Evolutionary conservation across 2,329 filamentous ascomycete species (phyloP).

Genomic region (Phialophora macrospora): DNA sequence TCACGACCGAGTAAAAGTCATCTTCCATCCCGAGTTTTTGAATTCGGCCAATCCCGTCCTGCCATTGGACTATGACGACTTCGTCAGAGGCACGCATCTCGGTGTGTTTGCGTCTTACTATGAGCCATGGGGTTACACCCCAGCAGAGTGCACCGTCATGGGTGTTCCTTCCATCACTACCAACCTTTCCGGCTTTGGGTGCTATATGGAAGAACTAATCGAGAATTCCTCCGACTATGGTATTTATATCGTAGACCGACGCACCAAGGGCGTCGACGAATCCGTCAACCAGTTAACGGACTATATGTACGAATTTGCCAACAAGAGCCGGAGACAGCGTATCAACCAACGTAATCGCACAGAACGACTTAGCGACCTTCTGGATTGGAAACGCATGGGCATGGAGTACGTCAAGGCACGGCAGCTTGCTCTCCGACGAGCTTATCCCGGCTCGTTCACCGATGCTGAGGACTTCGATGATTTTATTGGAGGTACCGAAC

Average conservation of each 20-base stretch:
- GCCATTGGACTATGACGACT: constrained; percentile 96
- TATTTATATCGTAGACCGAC: constrained; percentile 97
- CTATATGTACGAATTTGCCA: constrained; percentile 91
- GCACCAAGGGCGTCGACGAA: constrained; percentile 94
- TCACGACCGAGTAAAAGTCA: constrained; percentile 90
- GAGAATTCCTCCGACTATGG: constrained; percentile 98
- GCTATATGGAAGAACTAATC: constrained; percentile 99
- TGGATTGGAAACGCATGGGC: constrained; percentile 99
- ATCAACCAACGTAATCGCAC: constrained; percentile 99
- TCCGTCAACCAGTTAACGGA: constrained; percentile 93
- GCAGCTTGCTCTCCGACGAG: constrained; percentile 86
- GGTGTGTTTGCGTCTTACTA: constrained; percentile 98
- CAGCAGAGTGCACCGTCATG: constrained; percentile 94
- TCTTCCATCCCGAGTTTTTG: constrained; percentile 98
- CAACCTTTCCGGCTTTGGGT: constrained; percentile 95
- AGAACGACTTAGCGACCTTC: constrained; percentile 87
- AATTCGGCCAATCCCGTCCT: constrained; percentile 95
- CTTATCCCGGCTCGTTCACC: constrained; percentile 85
- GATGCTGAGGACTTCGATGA: constrained; percentile 79
- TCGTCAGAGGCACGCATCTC: constrained; percentile 93
- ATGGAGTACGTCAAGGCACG: constrained; percentile 99
- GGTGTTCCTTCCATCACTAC: constrained; percentile 98
- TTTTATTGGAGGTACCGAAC: constrained; percentile 88
- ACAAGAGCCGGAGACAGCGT: constrained; percentile 91
- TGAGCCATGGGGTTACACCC: constrained; percentile 98